A percentile compares a stretch with the other conserved stretches of the same genome.
These are phyloP conservation scores for Helicocarpus griseus DNA, from an alignment of 2,329 filamentous ascomycete species.

Conservation along the genomic window DNA sequence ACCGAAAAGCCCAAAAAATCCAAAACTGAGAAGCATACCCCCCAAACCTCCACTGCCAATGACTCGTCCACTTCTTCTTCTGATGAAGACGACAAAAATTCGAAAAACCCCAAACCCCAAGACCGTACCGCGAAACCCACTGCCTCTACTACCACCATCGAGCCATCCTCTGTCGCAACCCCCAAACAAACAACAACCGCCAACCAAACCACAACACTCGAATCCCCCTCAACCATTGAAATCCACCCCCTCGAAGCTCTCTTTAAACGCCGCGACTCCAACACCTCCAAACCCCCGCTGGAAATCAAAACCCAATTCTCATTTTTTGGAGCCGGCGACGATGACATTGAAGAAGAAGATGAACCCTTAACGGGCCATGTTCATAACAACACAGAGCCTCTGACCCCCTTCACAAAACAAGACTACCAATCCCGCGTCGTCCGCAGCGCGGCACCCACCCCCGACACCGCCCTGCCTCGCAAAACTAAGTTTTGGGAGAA, in stretches of 20 bases:
- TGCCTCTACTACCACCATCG: neutral
- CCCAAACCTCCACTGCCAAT: no score
- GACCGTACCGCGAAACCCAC: neutral
- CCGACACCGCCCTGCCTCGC: constrained; percentile 73
- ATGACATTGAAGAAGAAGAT: constrained; percentile 39
- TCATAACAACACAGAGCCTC: constrained; percentile 38
- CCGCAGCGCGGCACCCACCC: constrained; percentile 88
- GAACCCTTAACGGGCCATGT: constrained; percentile 13
- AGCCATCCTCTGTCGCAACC: constrained; percentile 18
- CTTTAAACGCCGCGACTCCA: constrained; percentile 57
- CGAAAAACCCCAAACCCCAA: neutral
- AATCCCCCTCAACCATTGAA: constrained; percentile 30
- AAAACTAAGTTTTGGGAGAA: constrained; percentile 23
- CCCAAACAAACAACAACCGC: constrained; percentile 35
- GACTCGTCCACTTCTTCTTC: no score
- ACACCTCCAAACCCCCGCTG: constrained; percentile 22
- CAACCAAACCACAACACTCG: constrained; percentile 1
- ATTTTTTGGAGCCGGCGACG: constrained; percentile 60
- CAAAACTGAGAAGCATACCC: no score
- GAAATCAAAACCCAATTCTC: constrained; percentile 56
- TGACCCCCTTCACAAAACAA: constrained; percentile 73
- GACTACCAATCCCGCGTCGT: constrained; percentile 59
- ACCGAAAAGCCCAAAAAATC: no score
- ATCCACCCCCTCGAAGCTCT: constrained; percentile 85
- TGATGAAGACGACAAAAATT: constrained; percentile 13